phyloP scores from a whole-genome alignment of 306 rosid species.

The Sicyos edulis region DNA sequence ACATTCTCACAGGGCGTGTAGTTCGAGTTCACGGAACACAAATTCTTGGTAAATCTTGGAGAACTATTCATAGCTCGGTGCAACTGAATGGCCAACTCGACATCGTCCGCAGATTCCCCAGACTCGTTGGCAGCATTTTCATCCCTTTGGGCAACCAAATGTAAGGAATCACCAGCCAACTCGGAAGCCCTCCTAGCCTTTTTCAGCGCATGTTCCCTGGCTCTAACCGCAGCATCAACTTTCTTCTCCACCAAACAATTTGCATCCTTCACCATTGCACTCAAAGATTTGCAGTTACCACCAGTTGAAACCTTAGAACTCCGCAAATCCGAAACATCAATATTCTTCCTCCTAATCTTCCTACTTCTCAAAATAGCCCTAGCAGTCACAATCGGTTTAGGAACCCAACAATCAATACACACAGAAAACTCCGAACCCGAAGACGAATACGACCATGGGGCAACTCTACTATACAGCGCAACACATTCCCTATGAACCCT shows the following conservation, averaged over 20 bases:
- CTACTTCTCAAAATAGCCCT: constrained; percentile 25
- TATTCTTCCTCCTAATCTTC: constrained; percentile 28
- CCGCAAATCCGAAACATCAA: constrained; percentile 24
- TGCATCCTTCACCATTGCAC: constrained; percentile 38
- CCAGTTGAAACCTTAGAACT: constrained; percentile 35
- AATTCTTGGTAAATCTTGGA: constrained; percentile 31
- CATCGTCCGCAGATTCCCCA: constrained; percentile 32
- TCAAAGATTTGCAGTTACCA: constrained; percentile 24
- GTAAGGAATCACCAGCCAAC: constrained; percentile 35
- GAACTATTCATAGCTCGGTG: constrained; percentile 32
- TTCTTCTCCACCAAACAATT: constrained; percentile 33
- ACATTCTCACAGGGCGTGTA: constrained; percentile 15
- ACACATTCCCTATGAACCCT: constrained; percentile 50
- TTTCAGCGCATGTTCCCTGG: constrained; percentile 17
- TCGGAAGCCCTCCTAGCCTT: constrained; percentile 33
- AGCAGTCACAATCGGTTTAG: constrained; percentile 37
- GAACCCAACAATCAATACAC: constrained; percentile 77
- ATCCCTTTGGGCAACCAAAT: constrained; percentile 27
- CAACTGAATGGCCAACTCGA: constrained; percentile 32
- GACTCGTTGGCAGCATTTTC: constrained; percentile 23
- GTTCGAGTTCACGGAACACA: constrained; percentile 34
- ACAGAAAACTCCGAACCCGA: constrained; percentile 36
- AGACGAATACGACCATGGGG: constrained; percentile 48
- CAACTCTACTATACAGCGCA: constrained; percentile 26
- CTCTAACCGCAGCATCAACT: constrained; percentile 21